phyloP scores from a whole-genome alignment of 2,329 filamentous ascomycete species.

The Raffaelea ambrosiae region DNA sequence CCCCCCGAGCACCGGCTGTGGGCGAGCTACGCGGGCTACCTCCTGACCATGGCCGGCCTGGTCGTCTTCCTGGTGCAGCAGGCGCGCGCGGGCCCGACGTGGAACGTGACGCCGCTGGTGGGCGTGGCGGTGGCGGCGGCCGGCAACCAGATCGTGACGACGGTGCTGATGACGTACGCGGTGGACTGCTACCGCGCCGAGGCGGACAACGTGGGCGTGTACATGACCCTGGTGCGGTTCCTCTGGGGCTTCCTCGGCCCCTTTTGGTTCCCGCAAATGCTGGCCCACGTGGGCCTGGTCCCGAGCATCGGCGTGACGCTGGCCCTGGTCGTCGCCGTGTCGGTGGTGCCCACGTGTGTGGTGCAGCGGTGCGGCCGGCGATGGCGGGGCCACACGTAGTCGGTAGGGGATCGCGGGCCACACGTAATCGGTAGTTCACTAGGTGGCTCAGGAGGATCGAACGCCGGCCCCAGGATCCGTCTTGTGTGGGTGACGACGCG shows the following conservation, averaged over 20 bases:
- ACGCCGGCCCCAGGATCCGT: too few relatives aligned
- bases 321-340: background rate
- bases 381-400: too few relatives aligned
- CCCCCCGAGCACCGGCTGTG: conserved; percentile 47
- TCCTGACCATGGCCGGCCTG: conserved; percentile 40
- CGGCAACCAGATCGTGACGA: conserved; percentile 54
- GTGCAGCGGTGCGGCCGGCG: background rate
- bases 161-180: conserved; percentile 50
- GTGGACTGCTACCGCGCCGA: conserved; percentile 47
- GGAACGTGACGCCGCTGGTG: conserved; percentile 48
- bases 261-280: conserved; percentile 18
- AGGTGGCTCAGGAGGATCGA: too few relatives aligned
- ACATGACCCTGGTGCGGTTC: conserved; percentile 47
- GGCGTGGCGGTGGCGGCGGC: conserved; percentile 41
- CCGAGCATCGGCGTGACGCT: conserved; percentile 1
- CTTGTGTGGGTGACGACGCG: too few relatives aligned
- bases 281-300: background rate
- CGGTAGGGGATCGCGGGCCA: too few relatives aligned
- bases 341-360: background rate
- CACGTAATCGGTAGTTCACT: too few relatives aligned
- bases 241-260: conserved; percentile 42
- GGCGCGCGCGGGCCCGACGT: conserved; percentile 19
- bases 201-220: conserved; percentile 46
- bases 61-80: conserved; percentile 44
- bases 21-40: conserved; percentile 45